Percentiles rank a stretch among this genome's conserved stretches.
Evolutionary conservation across 2,329 filamentous ascomycete species (phyloP).

Genomic region (Pseudocercospora cruenta): DNA sequence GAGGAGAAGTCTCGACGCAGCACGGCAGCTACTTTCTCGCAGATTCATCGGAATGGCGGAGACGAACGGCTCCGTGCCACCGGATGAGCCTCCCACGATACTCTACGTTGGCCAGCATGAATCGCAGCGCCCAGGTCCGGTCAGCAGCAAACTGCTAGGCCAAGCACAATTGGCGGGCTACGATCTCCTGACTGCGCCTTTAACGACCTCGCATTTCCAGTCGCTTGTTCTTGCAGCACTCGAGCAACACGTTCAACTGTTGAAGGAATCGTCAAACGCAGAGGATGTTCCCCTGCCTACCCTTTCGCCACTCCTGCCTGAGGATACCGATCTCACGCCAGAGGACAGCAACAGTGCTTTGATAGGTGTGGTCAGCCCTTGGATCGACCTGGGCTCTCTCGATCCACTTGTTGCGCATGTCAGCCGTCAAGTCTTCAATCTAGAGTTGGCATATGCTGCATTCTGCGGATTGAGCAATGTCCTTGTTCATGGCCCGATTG

Average conservation of each 20-base stretch:
- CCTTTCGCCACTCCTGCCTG: conserved; percentile 69
- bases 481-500: conserved; percentile 72
- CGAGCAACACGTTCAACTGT: conserved; percentile 56
- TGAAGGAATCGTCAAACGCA: conserved; percentile 47
- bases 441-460: conserved; percentile 91
- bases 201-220: conserved; percentile 75
- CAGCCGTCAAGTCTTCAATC: conserved; percentile 84
- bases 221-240: conserved; percentile 67
- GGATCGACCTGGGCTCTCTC: conserved; percentile 85
- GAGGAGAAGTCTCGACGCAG: not conserved
- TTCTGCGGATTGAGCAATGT: conserved; percentile 90
- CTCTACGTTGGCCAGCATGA: conserved; percentile 79
- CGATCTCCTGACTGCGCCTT: conserved; percentile 75
- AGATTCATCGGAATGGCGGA: conserved; percentile 12
- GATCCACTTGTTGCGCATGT: conserved; percentile 83
- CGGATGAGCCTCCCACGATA: conserved; percentile 46
- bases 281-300: conserved; percentile 48
- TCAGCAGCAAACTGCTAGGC: conserved; percentile 63
- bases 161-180: conserved; percentile 67
- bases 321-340: conserved; percentile 76
- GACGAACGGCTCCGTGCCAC: conserved; percentile 5
- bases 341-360: conserved; percentile 71
- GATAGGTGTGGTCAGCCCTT: conserved; percentile 79
- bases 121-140: conserved; percentile 52
- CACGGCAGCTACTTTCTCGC: not conserved